These are phyloP conservation scores for Arxiozyma bovina DNA, from an alignment of 1,139 yeast genomes.

Conservation along the genomic window DNA sequence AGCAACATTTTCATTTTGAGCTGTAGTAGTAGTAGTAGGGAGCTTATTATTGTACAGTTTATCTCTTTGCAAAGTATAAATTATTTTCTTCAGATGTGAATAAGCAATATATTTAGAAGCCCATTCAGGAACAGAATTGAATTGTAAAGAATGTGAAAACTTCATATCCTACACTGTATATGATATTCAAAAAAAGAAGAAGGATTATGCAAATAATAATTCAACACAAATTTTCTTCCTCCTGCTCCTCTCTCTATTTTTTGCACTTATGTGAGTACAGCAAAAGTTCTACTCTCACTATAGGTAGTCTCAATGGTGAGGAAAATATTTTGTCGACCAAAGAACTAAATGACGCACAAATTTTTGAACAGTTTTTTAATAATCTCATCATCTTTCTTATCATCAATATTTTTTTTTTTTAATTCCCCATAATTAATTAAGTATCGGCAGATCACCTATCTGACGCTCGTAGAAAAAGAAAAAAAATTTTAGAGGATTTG, in stretches of 20 bases:
- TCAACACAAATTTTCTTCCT: neutral
- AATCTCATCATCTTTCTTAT: too few species aligned
- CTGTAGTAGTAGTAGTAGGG: neutral
- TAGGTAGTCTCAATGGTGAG: too few species aligned
- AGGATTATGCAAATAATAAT: neutral
- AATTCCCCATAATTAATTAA: too few species aligned
- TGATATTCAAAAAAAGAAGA: neutral
- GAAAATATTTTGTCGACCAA: too few species aligned
- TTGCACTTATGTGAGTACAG: too few species aligned
- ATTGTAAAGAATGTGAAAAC: constrained; percentile 66
- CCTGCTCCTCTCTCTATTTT: neutral
- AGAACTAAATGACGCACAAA: too few species aligned
- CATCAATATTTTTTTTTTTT: too few species aligned
- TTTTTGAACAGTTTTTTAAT: too few species aligned
- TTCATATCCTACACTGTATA: constrained; percentile 40
- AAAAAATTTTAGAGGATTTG: too few species aligned
- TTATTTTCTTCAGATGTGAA: constrained; percentile 57
- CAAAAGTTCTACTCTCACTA: too few species aligned
- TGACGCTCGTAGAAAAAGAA: too few species aligned
- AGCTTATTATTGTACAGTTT: constrained; percentile 32
- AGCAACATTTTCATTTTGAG: neutral
- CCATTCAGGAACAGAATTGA: constrained; percentile 77
- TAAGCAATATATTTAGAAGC: constrained; percentile 66
- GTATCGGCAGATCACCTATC: too few species aligned
- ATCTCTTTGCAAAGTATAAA: constrained; percentile 57